phyloP scores from a whole-genome alignment of 257 asterid species.

The Schizonepeta tenuifolia region DNA sequence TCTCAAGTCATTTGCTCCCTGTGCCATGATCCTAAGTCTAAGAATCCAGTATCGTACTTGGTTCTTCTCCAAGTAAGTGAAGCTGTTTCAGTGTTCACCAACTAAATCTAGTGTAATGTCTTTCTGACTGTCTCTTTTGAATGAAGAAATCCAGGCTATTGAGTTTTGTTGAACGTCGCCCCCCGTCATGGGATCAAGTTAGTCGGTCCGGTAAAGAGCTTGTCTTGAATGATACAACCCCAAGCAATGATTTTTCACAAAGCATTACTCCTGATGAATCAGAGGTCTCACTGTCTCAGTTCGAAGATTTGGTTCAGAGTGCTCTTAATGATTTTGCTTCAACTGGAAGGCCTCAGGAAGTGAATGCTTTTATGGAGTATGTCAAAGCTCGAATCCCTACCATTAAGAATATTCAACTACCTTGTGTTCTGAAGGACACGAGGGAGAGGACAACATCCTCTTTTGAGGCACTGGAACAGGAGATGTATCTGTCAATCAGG shows the following conservation, averaged over 20 bases:
- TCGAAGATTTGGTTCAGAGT: constrained; percentile 60
- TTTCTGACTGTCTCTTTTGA: constrained; percentile 39
- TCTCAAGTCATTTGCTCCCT: constrained; percentile 81
- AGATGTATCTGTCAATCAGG: constrained; percentile 55
- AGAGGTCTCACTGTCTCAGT: constrained; percentile 51
- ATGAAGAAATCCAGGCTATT: constrained; percentile 92
- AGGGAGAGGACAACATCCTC: constrained; percentile 46
- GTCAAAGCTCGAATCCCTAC: constrained; percentile 64
- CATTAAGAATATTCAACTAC: constrained; percentile 55
- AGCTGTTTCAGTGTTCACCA: constrained; percentile 18
- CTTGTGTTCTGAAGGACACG: constrained; percentile 41
- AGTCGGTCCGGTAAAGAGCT: constrained; percentile 59
- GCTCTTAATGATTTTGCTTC: constrained; percentile 71
- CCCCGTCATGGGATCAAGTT: constrained; percentile 79
- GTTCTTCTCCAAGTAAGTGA: constrained; percentile 87
- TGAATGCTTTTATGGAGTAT: constrained; percentile 62
- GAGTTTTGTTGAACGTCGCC: constrained; percentile 65
- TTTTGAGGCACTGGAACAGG: constrained; percentile 67
- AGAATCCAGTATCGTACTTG: constrained; percentile 79
- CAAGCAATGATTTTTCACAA: constrained; percentile 39
- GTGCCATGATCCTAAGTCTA: constrained; percentile 81
- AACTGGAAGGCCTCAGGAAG: constrained; percentile 64
- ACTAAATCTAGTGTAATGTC: constrained; percentile 17
- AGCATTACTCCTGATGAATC: constrained; percentile 41
- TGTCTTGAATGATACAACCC: constrained; percentile 39